Base-by-base conservation (phyloP, 495 filamentous ascomycete species). In the Podospora bellae-mahoneyi region DNA sequence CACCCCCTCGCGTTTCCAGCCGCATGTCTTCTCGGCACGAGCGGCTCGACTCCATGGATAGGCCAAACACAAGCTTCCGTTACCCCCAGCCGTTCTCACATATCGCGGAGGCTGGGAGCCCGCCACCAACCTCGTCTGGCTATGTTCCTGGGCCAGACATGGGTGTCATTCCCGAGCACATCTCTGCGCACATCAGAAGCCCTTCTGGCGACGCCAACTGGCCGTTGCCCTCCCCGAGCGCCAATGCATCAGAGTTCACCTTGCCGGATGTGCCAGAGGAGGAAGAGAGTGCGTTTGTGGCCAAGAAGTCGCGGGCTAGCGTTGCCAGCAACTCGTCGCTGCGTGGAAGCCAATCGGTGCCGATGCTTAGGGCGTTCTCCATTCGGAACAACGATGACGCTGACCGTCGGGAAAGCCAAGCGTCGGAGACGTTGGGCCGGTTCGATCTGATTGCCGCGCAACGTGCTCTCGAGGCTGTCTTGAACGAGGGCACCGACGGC, bases 241-340 rank as follows among this genome's bases (percentile, higher is more conserved):
- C 73, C 73, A n/a, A 74, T 66, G 59, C 71, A 13, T 78, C 78
- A 55, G 80, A 80, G 39, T 77, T 80, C 26, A 79, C 86, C 27
- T 74, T 93, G 32, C 82, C 88, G 53, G 84, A 92, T 67, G 90
- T 95, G 13, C 88, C 89, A 3, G 91, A 96, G 75, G 92, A 94
- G 72, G 86, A 88, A 56, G 91, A 93, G 57, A 76, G 72, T 18
- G 66, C 73, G 10, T 44, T 68, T n/a, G 54, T 67, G 13, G 53
- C 56, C 48, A 74, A 73, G 20, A 75, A 66, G 34, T 80, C 79
- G 5, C 76, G 77, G 2, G 74, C 73, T 39, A 82, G 81, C 69
- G 62, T 82, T 19, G 67, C 73, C 4, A 83, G 81, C 72, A 81
- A 76, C 67, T 79, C 79, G 26, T 82, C 81, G 6, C 77, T 84